A percentile compares a stretch with the other conserved stretches of the same genome.
These are phyloP conservation scores for Solanum hybrid DNA, from an alignment of 305 asterid species.

Conservation along the genomic window DNA sequence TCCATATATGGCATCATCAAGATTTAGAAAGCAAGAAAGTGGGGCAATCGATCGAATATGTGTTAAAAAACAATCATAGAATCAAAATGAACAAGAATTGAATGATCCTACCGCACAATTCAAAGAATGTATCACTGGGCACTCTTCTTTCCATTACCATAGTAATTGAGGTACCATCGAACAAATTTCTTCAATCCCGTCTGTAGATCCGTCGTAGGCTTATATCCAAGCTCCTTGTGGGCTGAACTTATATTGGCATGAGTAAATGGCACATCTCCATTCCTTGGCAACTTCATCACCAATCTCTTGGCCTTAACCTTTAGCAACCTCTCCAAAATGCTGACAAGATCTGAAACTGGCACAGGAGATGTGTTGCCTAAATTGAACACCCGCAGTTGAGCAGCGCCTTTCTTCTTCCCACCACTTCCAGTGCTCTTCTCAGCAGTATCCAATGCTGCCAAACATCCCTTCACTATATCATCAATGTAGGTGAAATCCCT, in stretches of 20 bases:
- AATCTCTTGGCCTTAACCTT: conserved; percentile 72
- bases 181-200: conserved; percentile 88
- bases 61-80: conserved; percentile 54
- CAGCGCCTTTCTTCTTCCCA: conserved; percentile 83
- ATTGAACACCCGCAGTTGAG: conserved; percentile 72
- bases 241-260: conserved; percentile 87
- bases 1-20: conserved; percentile 32
- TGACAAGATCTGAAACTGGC: conserved; percentile 79
- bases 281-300: conserved; percentile 77
- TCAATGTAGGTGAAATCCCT: conserved; percentile 90
- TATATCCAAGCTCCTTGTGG: conserved; percentile 75
- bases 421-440: conserved; percentile 93
- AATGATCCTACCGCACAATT: conserved; percentile 47
- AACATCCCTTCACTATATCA: conserved; percentile 88
- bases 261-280: conserved; percentile 86
- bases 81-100: conserved; percentile 58
- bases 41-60: conserved; percentile 24
- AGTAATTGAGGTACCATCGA: conserved; percentile 77
- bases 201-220: conserved; percentile 79
- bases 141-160: conserved; percentile 67
- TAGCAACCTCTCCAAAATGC: conserved; percentile 73
- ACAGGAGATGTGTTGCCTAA: conserved; percentile 89
- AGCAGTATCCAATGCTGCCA: conserved; percentile 78
- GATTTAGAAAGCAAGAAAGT: conserved; percentile 26
- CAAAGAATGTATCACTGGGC: conserved; percentile 49